Conservation (phyloP, 257 asterid genomes). For the Primulina tabacum region DNA sequence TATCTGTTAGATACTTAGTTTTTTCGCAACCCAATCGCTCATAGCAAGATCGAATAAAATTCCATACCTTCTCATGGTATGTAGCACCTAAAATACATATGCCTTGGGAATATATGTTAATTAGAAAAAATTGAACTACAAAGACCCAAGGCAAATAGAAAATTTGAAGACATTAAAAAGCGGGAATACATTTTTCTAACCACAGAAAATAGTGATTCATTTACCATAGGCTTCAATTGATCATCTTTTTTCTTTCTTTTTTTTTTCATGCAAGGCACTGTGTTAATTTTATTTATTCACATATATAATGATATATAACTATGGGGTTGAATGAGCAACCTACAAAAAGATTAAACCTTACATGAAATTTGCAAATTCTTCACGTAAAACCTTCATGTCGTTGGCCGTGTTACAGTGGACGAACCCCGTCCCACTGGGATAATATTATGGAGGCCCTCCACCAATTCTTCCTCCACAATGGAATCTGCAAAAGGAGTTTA, state of each 20-base stretch:
- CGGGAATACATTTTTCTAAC: background rate
- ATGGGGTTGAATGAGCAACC: background rate
- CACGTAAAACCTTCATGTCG: constrained; percentile 46
- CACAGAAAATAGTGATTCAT: background rate
- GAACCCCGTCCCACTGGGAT: constrained; percentile 94
- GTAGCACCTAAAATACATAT: background rate
- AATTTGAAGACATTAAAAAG: background rate
- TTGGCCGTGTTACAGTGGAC: constrained; percentile 89
- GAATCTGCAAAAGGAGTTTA: constrained; percentile 39
- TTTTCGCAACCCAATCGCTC: background rate
- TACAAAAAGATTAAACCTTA: constrained; percentile 23
- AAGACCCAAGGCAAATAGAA: background rate
- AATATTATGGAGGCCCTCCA: constrained; percentile 56
- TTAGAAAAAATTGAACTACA: background rate
- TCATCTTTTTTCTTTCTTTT: too few species aligned
- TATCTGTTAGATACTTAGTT: background rate
- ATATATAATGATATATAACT: too few species aligned
- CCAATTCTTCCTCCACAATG: constrained; percentile 49
- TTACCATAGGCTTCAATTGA: background rate
- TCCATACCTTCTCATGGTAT: background rate
- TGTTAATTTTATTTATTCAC: background rate
- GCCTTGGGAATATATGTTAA: background rate
- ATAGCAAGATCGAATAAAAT: background rate
- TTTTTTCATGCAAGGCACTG: background rate
- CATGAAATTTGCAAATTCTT: constrained; percentile 18